phyloP scores from a whole-genome alignment of 2,329 filamentous ascomycete genomes.

The Calcarisporium arbuscula region DNA sequence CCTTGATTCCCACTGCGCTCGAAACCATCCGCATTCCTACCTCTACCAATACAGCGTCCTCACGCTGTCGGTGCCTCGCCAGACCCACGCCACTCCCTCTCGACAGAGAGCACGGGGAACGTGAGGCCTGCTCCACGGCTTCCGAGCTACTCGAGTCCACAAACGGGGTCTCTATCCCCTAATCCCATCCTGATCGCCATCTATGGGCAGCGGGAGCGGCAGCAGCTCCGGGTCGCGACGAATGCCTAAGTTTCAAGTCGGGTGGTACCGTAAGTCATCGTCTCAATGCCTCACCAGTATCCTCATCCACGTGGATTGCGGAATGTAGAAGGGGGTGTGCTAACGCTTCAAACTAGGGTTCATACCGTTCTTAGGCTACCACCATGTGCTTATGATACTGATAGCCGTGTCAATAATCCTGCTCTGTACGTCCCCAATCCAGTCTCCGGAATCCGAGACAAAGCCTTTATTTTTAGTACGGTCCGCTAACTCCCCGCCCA shows the following conservation, averaged over 20 bases:
- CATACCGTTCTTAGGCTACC: constrained; percentile 64
- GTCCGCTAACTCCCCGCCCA: constrained; percentile 29
- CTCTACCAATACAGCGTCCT: background rate
- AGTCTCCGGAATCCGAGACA: too few relatives aligned
- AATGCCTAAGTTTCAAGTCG: constrained; percentile 35
- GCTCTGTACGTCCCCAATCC: constrained; percentile 61
- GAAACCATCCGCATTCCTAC: too few relatives aligned
- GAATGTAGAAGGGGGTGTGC: background rate
- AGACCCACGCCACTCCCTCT: constrained; percentile 17
- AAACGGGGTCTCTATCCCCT: too few relatives aligned
- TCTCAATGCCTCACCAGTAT: background rate
- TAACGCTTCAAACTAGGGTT: constrained; percentile 38
- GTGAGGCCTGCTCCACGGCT: too few relatives aligned
- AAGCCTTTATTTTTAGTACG: too few relatives aligned
- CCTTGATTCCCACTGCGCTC: too few relatives aligned
- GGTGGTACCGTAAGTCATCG: constrained; percentile 41
- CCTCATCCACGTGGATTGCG: background rate
- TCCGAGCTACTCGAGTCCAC: too few relatives aligned
- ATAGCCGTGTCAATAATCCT: constrained; percentile 92
- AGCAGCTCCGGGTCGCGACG: constrained; percentile 12
- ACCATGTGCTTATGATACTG: constrained; percentile 93
- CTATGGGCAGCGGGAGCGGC: constrained; percentile 17
- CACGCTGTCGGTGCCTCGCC: constrained; percentile 8
- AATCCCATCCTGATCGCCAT: too few relatives aligned
- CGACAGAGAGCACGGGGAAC: constrained; percentile 18